Evolutionary conservation across 768 basidiomycete genomes (phyloP), one percentile per base, ranked within the genome.

Genomic region (Pisolithus albus): DNA sequence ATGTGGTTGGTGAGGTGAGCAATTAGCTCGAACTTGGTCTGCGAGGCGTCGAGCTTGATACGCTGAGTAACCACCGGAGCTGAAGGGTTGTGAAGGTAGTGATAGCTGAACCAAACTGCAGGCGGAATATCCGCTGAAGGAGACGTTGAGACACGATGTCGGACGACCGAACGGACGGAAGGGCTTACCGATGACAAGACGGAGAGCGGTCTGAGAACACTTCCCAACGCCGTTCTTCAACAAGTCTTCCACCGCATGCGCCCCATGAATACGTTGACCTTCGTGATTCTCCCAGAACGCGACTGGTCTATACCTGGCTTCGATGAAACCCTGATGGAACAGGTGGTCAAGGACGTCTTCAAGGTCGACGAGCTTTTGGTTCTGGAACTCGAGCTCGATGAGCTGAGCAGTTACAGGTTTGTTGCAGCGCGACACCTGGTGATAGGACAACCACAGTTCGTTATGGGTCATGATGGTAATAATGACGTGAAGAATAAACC

Each of bases 401-500:
- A 78, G 72, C 62, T 77, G 76, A 30, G 73, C 70, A 18, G 75
- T 75, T 16, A 61, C 60, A 10, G 73, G 69, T 55, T 68, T 69
- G 61, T 68, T 64, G 23, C 60, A 63, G 43, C 75, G 75, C 40
- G 75, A 79, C 36, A 65, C 66, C 56, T 76, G 71, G 57, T 75
- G 71, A 65, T 76, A 79, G 46, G 72, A 70, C 50, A 78, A 65
- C 75, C 75, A 77, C 60, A 78, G 67, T 56, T 76, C 75, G 39
- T 68, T 68, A 55, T 61, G 47, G 50, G 53, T 59, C 64, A 68
- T 68, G 52, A 47, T 51, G 54, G 13, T 11, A 32, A 32, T 32
- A 10, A 52, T 28, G n/a, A 51, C 19, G 36, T 37, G 43, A 44
- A 50, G 26, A 47, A 34, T 28, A 44, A 49, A 46, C 39, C 42